Evolutionary conservation across 352 stramenopile species (phyloP).

Genomic region (Phytophthora foliorum): DNA sequence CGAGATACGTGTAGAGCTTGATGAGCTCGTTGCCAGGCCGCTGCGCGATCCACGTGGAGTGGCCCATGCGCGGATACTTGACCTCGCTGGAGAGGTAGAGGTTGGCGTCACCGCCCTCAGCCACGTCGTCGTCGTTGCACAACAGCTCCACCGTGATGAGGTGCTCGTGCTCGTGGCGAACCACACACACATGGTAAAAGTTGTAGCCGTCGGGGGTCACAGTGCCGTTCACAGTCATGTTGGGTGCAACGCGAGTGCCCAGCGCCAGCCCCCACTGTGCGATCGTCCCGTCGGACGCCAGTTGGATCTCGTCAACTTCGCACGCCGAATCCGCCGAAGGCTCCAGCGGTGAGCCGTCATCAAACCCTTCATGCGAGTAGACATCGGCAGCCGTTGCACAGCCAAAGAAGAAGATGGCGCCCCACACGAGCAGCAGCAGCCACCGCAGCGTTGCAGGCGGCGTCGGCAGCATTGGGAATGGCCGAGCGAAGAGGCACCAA

Average conservation of each 20-base stretch:
- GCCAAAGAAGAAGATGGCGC: constrained; percentile 10
- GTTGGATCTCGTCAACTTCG: constrained; percentile 73
- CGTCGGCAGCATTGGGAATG: constrained; percentile 3
- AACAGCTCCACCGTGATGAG: constrained; percentile 73
- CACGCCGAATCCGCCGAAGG: constrained; percentile 37
- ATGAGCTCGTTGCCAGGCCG: constrained; percentile 62
- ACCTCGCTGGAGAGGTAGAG: constrained; percentile 78
- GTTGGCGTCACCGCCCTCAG: constrained; percentile 57
- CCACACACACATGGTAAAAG: constrained; percentile 82
- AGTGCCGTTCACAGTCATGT: constrained; percentile 73
- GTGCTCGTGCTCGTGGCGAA: constrained; percentile 84
- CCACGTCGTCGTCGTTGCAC: constrained; percentile 32
- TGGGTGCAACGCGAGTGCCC: constrained; percentile 64
- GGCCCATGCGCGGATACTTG: constrained; percentile 68
- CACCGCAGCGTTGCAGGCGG: neutral
- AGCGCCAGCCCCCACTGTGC: constrained; percentile 52
- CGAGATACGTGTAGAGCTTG: constrained; percentile 80
- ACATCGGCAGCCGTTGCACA: constrained; percentile 1
- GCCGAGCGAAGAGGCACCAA: neutral
- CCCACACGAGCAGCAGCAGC: constrained; percentile 19
- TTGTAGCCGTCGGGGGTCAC: constrained; percentile 62
- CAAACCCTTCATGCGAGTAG: constrained; percentile 28
- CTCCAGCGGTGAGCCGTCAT: neutral
- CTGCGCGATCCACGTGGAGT: constrained; percentile 80
- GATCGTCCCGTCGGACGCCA: constrained; percentile 75